Evolutionary conservation across 768 basidiomycete genomes (phyloP).

Genomic region (Suillus discolor): DNA sequence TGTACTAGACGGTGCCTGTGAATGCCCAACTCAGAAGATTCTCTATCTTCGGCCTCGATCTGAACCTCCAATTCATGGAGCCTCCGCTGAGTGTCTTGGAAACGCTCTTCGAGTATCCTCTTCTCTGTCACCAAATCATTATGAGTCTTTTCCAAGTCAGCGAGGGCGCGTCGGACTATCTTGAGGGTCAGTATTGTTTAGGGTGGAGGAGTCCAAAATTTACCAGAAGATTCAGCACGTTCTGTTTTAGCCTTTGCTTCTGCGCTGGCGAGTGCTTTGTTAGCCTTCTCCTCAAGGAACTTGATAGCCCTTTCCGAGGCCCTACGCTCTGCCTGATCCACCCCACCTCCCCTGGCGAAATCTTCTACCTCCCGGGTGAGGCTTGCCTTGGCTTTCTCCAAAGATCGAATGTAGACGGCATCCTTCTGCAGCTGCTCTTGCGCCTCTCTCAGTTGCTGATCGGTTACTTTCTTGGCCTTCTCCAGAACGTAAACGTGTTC

Average conservation of each 20-base stretch:
- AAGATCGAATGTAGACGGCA: constrained; percentile 75
- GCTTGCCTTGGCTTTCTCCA: constrained; percentile 79
- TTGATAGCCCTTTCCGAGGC: constrained; percentile 68
- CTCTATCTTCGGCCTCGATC: constrained; percentile 68
- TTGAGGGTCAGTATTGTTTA: constrained; percentile 13
- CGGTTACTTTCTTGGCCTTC: constrained; percentile 93
- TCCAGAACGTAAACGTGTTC: constrained; percentile 97
- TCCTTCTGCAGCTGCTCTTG: constrained; percentile 77
- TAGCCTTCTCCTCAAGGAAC: constrained; percentile 61
- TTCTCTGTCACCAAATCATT: constrained; percentile 53
- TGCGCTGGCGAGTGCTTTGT: constrained; percentile 56
- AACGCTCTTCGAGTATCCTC: constrained; percentile 50
- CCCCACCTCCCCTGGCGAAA: constrained; percentile 69
- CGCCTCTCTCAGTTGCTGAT: constrained; percentile 84
- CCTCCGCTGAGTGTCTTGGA: constrained; percentile 53
- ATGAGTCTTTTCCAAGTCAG: constrained; percentile 62
- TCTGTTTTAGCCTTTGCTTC: constrained; percentile 72
- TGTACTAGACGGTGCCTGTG: constrained; percentile 71
- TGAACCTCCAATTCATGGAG: constrained; percentile 61
- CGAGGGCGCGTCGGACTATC: constrained; percentile 60
- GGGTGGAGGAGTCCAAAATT: constrained; percentile 10
- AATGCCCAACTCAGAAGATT: constrained; percentile 63
- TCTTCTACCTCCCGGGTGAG: constrained; percentile 85
- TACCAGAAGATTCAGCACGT: constrained; percentile 65
- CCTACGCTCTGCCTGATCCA: constrained; percentile 64